These are phyloP conservation scores for Camelina hispida DNA, from an alignment of 345 rosid species.

Conservation along the genomic window DNA sequence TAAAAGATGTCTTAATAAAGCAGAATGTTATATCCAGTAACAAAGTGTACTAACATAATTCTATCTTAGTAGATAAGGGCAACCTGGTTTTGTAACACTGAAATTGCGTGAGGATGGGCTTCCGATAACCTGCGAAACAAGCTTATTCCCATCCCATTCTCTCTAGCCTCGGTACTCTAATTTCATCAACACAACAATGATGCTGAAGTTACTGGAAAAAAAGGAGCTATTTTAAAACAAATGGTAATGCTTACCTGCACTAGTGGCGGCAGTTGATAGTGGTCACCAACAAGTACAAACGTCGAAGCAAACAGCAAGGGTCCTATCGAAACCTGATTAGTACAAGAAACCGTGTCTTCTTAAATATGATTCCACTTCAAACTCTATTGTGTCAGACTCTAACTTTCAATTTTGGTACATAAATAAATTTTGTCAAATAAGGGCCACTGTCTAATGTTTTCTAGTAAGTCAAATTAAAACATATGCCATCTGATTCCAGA, in stretches of 20 bases:
- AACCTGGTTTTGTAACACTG: constrained; percentile 97
- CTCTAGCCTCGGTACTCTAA: constrained; percentile 92
- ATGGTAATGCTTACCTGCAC: constrained; percentile 65
- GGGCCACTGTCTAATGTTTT: background rate
- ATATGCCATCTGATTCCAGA: constrained; percentile 8
- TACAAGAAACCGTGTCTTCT: constrained; percentile 31
- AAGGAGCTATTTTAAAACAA: constrained; percentile 10
- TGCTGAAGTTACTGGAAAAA: constrained; percentile 26
- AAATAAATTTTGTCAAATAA: background rate
- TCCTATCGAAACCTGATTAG: constrained; percentile 80
- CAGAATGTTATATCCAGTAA: constrained; percentile 18
- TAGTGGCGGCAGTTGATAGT: constrained; percentile 95
- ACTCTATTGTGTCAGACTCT: constrained; percentile 8
- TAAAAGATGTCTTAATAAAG: constrained; percentile 34
- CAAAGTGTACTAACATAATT: constrained; percentile 22
- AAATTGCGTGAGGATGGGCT: constrained; percentile 97
- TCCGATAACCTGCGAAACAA: constrained; percentile 96
- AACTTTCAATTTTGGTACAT: constrained; percentile 11
- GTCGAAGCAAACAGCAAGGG: constrained; percentile 85
- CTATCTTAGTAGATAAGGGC: constrained; percentile 25
- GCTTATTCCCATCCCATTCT: constrained; percentile 93
- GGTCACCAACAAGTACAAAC: constrained; percentile 98
- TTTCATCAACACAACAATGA: constrained; percentile 37
- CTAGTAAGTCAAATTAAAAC: background rate
- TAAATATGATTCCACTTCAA: constrained; percentile 21